Conservation (phyloP, 2,329 filamentous ascomycete genomes). For the Fusarium devonianum region DNA sequence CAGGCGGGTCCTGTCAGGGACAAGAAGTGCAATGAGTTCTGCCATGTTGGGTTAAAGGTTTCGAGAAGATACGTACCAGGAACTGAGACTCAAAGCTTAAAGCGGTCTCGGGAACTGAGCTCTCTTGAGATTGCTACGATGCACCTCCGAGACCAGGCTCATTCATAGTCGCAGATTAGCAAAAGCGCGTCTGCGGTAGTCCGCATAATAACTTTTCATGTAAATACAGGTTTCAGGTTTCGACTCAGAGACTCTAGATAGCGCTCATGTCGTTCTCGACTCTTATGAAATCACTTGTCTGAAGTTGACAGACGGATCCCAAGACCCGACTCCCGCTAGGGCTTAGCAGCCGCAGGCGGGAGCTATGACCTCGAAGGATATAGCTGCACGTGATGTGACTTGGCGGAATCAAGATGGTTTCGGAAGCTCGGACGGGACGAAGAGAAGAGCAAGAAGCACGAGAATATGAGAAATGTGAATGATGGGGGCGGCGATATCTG, state of each 20-base stretch:
- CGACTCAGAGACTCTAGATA: slow-evolving; percentile 15
- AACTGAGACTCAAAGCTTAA: slow-evolving; percentile 5
- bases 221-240: slow-evolving; percentile 34
- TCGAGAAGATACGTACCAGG: slow-evolving; percentile 24
- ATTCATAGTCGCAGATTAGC: slow-evolving; percentile 24
- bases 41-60: no score
- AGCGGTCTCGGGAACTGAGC: slow-evolving; percentile 11
- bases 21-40: no score
- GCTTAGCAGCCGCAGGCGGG: slow-evolving; percentile 32
- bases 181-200: slow-evolving; percentile 27
- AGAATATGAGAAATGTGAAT: slow-evolving; percentile 5
- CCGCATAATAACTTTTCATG: slow-evolving; percentile 22
- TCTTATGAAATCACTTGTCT: slow-evolving; percentile 15
- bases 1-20: no score
- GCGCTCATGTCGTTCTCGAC: slow-evolving; percentile 9
- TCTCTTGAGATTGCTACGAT: slow-evolving; percentile 1
- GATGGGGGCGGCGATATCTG: slow-evolving; percentile 11
- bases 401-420: slow-evolving; percentile 17
- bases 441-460: slow-evolving; percentile 3
- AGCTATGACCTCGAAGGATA: slow-evolving; percentile 43
- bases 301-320: no score
- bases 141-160: slow-evolving; percentile 1
- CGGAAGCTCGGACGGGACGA: slow-evolving; percentile 1
- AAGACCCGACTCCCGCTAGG: slow-evolving; percentile 33
- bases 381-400: slow-evolving; percentile 37